Base-by-base conservation (phyloP, 108 stramenopile genomes). In the Nitzschia sp. region DNA sequence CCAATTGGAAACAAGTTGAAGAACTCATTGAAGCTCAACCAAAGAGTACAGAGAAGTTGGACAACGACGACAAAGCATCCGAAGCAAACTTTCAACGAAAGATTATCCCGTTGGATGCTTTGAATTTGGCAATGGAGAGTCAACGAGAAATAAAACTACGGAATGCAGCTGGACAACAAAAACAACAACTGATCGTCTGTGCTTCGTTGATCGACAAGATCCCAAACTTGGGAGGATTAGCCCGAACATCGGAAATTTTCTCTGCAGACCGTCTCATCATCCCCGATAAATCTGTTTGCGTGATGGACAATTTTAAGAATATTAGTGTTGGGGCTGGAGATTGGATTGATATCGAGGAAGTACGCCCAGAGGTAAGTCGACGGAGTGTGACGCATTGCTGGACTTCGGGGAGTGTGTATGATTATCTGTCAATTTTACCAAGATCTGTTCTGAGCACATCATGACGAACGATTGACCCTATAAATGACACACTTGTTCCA, bases 281-380 rank as follows among this genome's bases (percentile, higher is more conserved):
- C 19, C 89, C 92, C 10, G 91, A 96, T 69, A 59, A 75, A 12
- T 53, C 70, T 2, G 84, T 91, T n/a, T 60, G 57, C 7, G 81
- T 82, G 50, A 90, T 88, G 87, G 91, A 94, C 60, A 88, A 93
- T 48, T 96, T 96, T 71, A 89, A 93, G 70, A 76, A 76, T 6
- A 83, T 93, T 20, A 81, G 84, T 67, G 95, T 92, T 20, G 85
- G 85, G 41, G 95, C 92, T 19, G 88, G 76, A 15, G 87, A 89
- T 51, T 96, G 95, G 95, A 89, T 96, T 60, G 82, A 88, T 10
- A 92, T 93, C 63, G 87, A 92, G 62, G 91, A 92, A 69, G 88
- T 88, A 63, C 87, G 81, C 50, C 88, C 92, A 69, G 82, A 86
- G 67, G 88, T 84, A 72, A 63, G 86, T 80, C 12, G n/a, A 29